phyloP scores from a whole-genome alignment of 2,329 filamentous ascomycete species.

The Ophiognomonia clavigignenti-juglandacearum region DNA sequence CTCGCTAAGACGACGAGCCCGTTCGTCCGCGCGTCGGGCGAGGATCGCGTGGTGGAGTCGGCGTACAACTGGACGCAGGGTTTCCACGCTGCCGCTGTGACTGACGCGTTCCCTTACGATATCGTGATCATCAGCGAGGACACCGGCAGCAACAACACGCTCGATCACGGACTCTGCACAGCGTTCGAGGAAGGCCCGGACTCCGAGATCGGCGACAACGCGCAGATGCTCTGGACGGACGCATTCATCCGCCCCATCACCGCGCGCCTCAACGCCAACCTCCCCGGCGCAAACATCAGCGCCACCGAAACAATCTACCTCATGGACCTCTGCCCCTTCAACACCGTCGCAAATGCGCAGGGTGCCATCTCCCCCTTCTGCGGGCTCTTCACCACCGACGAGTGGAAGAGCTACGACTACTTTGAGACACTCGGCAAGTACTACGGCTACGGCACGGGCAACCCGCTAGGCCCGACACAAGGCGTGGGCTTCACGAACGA shows the following conservation, averaged over 20 bases:
- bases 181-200: conserved; percentile 60
- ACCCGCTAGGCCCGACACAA: conserved; percentile 74
- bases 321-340: conserved; percentile 88
- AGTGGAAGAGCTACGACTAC: conserved; percentile 81
- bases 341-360: conserved; percentile 61
- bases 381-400: conserved; percentile 62
- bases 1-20: conserved; percentile 54
- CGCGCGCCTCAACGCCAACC: conserved; percentile 61
- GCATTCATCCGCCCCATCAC: conserved; percentile 65
- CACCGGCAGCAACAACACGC: conserved; percentile 68
- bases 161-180: conserved; percentile 69
- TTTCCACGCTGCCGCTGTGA: conserved; percentile 51
- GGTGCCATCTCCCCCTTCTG: conserved; percentile 66
- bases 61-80: conserved; percentile 72
- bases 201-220: conserved; percentile 40
- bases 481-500: conserved; percentile 87
- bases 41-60: conserved; percentile 44
- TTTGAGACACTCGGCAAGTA: conserved; percentile 76
- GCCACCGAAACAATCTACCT: conserved; percentile 60
- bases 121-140: conserved; percentile 69
- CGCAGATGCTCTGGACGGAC: conserved; percentile 53
- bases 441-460: conserved; percentile 75
- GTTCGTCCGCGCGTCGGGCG: conserved; percentile 39
- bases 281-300: conserved; percentile 64
- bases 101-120: conserved; percentile 42